Evolutionary conservation across 208 protist genomes (phyloP), one percentile per base, ranked within the genome.

Genomic region (Trichomonas vaginalis): DNA sequence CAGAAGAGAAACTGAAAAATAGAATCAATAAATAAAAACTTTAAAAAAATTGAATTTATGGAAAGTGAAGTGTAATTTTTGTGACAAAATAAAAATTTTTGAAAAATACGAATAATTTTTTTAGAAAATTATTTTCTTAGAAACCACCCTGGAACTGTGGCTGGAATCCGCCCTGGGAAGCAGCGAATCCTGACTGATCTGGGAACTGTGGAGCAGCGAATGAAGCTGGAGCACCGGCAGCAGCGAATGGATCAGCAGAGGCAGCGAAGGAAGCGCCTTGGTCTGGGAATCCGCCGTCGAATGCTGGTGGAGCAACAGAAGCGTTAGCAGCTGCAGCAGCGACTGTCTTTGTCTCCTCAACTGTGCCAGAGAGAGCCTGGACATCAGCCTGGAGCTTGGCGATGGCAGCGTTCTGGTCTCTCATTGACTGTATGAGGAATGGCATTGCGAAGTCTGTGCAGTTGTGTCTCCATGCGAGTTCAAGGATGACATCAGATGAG

Each of bases 371-470:
- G 12, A 47, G 61, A 10, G 61, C 61, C 37, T 95, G 95, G 27
- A 96, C 17, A 32, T 97, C 96, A 40, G 70, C 90, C 40, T 87
- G 12, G 56, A 99, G 97, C 40, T 96, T 96, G 95, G 97, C 96
- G 35, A 99, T 97, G 97, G 98, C 98, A 39, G 47, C 80, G 12
- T 97, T 98, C 97, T 99, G 99, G 96, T 99, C 98, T 49, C 98
- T 97, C 27, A 99, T 97, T 35, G 98, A 97, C 97, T 99, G 98
- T 96, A 99, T 99, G 70, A 99, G 96, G 97, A 98, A 99, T 88
- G 99, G 99, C 99, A 99, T 99, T 10, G 98, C 98, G 95, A 98
- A 98, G 96, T 99, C 99, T 10, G 98, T 98, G 95, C 99, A 97
- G 95, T 98, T 97, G 96, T 99, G 98, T 95, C 98, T 97, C 99